A percentile compares a stretch with the other conserved stretches of the same genome.
Evolutionary conservation across 2,329 filamentous ascomycete genomes (phyloP).

Genomic region (Penicillium frequentans): DNA sequence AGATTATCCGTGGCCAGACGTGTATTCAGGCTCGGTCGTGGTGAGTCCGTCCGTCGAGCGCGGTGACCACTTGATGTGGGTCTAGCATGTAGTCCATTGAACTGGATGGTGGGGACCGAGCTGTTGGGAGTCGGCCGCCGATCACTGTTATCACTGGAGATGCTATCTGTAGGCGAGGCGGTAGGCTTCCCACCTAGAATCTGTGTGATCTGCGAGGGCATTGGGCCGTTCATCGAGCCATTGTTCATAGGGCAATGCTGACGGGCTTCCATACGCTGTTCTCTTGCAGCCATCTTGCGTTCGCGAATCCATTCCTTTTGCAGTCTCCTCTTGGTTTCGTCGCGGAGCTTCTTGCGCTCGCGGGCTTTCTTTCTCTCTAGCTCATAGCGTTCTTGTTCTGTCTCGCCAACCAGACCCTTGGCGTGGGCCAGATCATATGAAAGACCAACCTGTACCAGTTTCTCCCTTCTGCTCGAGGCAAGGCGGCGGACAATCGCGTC

Average conservation of each 20-base stretch:
- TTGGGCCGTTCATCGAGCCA: constrained; percentile 1
- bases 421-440: constrained; percentile 49
- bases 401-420: constrained; percentile 44
- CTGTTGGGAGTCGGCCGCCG: constrained; percentile 13
- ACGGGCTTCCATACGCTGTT: constrained; percentile 31
- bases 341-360: constrained; percentile 37
- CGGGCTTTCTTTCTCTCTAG: constrained; percentile 33
- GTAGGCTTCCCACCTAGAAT: constrained; percentile 25
- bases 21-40: constrained; percentile 27
- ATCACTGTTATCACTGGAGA: constrained; percentile 21
- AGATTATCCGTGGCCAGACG: constrained; percentile 21
- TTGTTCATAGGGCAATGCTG: constrained; percentile 17
- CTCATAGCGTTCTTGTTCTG: constrained; percentile 34
- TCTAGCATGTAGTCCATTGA: constrained; percentile 24
- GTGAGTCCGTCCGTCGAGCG: constrained; percentile 15
- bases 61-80: constrained; percentile 9
- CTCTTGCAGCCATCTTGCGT: constrained; percentile 35
- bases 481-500: constrained; percentile 68
- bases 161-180: constrained; percentile 28
- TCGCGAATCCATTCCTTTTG: constrained; percentile 44
- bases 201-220: constrained; percentile 19
- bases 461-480: constrained; percentile 66
- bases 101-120: constrained; percentile 29
- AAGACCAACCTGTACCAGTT: constrained; percentile 57
- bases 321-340: constrained; percentile 39